Evolutionary conservation across 441 rosid genomes (phyloP), one percentile per base, ranked within the genome.

Genomic region (Corymbia calophylla): DNA sequence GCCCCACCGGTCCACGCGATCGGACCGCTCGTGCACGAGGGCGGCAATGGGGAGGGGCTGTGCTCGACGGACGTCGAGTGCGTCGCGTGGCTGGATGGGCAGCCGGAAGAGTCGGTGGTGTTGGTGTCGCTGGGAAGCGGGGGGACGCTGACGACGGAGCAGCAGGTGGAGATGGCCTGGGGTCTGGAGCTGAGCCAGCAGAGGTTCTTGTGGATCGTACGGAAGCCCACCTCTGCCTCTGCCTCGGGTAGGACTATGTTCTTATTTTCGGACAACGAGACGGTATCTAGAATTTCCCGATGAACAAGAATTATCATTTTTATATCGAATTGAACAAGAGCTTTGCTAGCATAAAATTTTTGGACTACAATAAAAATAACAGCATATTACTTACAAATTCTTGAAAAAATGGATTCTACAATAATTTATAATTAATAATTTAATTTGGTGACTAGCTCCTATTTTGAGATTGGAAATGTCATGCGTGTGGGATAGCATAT

Each of bases 191-290:
- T 91, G 56, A 93, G 95, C 73, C 91, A 88, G 53, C 94, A 94
- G 89, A 92, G 93, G 73, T 94, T 94, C 87, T 47, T 93, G 55
- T 94, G 95, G 95, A 94, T 94, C 62, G 93, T 91, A 0, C 91
- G 94, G 23, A 90, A 53, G 3, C 95, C 94, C 0, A 89, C 88
- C 9, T 89, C 89, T 47, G 89, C 86, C 49, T 85, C 60, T 35
- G 77, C 87, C 80, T 90, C 88, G 10, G 90, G 88, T 48, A 55
- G 14, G n/a, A 77, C n/a, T 17, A 13, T 3, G 32, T 15, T 62
- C 32, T 29, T 31, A 9, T 66, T 21, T 73, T 23, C 44, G 68
- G 32, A 6, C 3, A 29, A 14, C 32, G 8, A 12, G 68, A 29
- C 32, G 3, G 3, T 62, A 62, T 62, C 4, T 27, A 39, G 32